phyloP scores from a whole-genome alignment of 2,329 filamentous ascomycete genomes.

The Aspergillus sp. region DNA sequence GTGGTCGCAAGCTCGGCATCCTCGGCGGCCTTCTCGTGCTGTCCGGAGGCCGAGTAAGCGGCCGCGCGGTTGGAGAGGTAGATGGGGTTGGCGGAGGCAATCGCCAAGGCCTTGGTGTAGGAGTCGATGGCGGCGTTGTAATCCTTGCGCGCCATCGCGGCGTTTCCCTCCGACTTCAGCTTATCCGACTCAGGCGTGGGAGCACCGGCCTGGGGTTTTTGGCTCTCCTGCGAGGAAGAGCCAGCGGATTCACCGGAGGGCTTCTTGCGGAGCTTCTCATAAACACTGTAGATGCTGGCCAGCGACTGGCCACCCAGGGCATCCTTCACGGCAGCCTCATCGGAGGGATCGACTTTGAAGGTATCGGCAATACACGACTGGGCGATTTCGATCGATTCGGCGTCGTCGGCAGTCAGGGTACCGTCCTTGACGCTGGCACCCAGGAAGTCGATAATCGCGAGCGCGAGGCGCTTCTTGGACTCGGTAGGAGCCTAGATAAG shows the following conservation, averaged over 20 bases:
- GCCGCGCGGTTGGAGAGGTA: constrained; percentile 97
- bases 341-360: constrained; percentile 88
- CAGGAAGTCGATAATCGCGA: constrained; percentile 96
- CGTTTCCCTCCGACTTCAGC: constrained; percentile 88
- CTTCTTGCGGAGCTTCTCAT: constrained; percentile 86
- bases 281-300: constrained; percentile 87
- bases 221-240: constrained; percentile 40
- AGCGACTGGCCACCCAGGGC: constrained; percentile 86
- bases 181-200: constrained; percentile 73
- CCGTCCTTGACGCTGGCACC: constrained; percentile 80
- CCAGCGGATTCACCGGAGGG: constrained; percentile 46
- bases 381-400: constrained; percentile 91
- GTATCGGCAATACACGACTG: constrained; percentile 91
- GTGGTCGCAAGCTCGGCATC: constrained; percentile 90
- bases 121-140: constrained; percentile 77
- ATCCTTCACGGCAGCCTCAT: constrained; percentile 69
- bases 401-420: constrained; percentile 81
- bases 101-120: constrained; percentile 81
- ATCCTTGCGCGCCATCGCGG: constrained; percentile 92
- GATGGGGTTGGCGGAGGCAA: constrained; percentile 85
- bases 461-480: constrained; percentile 83
- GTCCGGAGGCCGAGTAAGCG: constrained; percentile 78
- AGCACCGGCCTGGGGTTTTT: constrained; percentile 36
- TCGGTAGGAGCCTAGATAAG: constrained; percentile 42
- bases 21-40: constrained; percentile 78